Percentiles rank a stretch among this genome's conserved stretches.
Conservation (phyloP, 352 stramenopile genomes). For the Phytophthora megakarya region DNA sequence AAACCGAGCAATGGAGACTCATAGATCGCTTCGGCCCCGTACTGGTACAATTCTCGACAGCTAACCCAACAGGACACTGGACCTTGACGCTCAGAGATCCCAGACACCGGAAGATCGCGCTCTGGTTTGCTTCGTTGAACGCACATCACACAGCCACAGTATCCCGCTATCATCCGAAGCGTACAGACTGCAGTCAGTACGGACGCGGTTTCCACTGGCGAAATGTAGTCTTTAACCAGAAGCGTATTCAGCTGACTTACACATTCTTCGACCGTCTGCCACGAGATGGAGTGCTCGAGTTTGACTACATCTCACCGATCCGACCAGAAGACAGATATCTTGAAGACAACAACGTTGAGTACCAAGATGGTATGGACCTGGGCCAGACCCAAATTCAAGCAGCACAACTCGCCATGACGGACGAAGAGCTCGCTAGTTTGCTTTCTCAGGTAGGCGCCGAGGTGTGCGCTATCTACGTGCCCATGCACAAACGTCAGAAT, state of each 20-base stretch:
- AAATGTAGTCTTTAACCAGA: constrained; percentile 68
- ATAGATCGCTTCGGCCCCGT: constrained; percentile 53
- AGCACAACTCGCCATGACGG: constrained; percentile 28
- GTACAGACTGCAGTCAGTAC: constrained; percentile 65
- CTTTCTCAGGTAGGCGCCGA: constrained; percentile 61
- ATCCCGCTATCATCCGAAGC: constrained; percentile 44
- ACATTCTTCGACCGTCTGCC: constrained; percentile 67
- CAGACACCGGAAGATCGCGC: constrained; percentile 61
- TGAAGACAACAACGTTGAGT: constrained; percentile 23
- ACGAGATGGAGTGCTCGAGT: constrained; percentile 58
- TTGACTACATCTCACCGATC: constrained; percentile 67
- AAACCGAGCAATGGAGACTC: constrained; percentile 54
- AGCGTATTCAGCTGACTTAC: constrained; percentile 53
- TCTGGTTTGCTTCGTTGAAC: constrained; percentile 77
- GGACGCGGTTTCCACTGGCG: constrained; percentile 64
- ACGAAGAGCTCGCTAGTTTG: constrained; percentile 47
- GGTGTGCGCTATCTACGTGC: constrained; percentile 74
- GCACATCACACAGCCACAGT: constrained; percentile 37
- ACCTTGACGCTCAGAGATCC: constrained; percentile 54
- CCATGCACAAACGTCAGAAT: constrained; percentile 66
- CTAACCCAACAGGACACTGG: constrained; percentile 69
- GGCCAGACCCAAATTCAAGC: constrained; percentile 17
- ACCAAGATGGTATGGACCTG: constrained; percentile 10
- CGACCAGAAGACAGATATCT: constrained; percentile 57
- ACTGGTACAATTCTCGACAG: constrained; percentile 62